Evolutionary conservation across 805 yeast species (phyloP).

Genomic region (Clavispora fructus): DNA sequence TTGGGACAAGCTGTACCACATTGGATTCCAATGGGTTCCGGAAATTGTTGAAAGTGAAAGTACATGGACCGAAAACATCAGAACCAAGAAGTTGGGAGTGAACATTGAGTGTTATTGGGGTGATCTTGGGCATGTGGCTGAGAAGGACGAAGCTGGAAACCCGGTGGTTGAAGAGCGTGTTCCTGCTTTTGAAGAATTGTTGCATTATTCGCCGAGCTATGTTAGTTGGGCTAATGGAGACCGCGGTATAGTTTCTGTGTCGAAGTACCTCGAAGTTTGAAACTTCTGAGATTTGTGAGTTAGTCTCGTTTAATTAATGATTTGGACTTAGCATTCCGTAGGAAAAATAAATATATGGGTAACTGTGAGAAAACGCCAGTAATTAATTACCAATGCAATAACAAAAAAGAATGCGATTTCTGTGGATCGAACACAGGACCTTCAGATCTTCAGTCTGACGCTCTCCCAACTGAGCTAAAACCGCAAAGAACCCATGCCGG

Average conservation of each 20-base stretch:
- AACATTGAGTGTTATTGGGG: constrained; percentile 72
- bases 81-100: constrained; percentile 44
- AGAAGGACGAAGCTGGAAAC: constrained; percentile 10
- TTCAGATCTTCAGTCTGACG: constrained; percentile 21
- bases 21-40: constrained; percentile 78
- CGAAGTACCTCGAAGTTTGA: constrained; percentile 40
- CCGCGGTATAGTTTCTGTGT: constrained; percentile 64
- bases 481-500: constrained; percentile 19
- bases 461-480: constrained; percentile 25
- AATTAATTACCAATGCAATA: background rate
- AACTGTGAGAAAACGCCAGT: background rate
- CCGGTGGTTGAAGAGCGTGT: constrained; percentile 34
- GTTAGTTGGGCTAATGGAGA: constrained; percentile 60
- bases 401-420: constrained; percentile 8
- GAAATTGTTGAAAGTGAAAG: constrained; percentile 39
- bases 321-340: background rate
- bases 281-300: background rate
- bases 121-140: constrained; percentile 50
- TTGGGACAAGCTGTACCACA: constrained; percentile 53
- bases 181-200: constrained; percentile 69
- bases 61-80: constrained; percentile 23
- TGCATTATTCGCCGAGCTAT: constrained; percentile 61
- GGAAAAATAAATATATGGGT: no score
- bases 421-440: constrained; percentile 15
- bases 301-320: background rate